These are phyloP conservation scores for Copromyces sp. DNA, from an alignment of 495 filamentous ascomycete species.

Conservation along the genomic window DNA sequence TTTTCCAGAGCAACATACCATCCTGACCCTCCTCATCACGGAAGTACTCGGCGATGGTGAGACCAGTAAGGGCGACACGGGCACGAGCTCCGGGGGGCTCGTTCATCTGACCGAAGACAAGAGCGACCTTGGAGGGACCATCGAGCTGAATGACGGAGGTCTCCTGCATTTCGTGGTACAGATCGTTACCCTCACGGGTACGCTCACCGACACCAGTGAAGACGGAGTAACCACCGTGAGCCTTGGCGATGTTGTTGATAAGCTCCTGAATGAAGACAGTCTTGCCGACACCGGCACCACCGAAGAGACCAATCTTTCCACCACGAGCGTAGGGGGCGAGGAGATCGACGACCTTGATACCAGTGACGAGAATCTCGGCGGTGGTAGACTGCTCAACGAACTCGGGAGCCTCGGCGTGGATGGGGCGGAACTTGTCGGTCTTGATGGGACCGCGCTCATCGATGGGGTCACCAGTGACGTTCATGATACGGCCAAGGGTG, in stretches of 20 bases:
- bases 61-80: conserved; percentile 92
- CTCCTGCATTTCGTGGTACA: conserved; percentile 99
- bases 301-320: conserved; percentile 99
- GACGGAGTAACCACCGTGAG: conserved; percentile 99
- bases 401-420: conserved; percentile 83
- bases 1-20: conserved; percentile 33
- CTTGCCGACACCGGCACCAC: conserved; percentile 99
- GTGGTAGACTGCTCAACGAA: conserved; percentile 93
- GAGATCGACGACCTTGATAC: conserved; percentile 99
- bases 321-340: conserved; percentile 98
- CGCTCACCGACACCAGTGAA: conserved; percentile 99
- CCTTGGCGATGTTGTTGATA: conserved; percentile 99
- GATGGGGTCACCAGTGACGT: conserved; percentile 99
- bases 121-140: conserved; percentile 97
- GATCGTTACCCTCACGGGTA: conserved; percentile 99
- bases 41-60: conserved; percentile 93
- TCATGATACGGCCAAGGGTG: conserved; percentile 98
- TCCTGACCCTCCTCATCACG: conserved; percentile 97
- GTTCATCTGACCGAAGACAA: conserved; percentile 99
- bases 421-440: conserved; percentile 72
- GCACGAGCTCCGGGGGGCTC: conserved; percentile 99
- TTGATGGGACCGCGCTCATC: conserved; percentile 99
- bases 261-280: conserved; percentile 99
- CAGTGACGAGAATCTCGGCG: conserved; percentile 93
- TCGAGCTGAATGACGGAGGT: conserved; percentile 98